A percentile compares a stretch with the other conserved stretches of the same genome.
These are phyloP conservation scores for Xerocomellus dryophilus DNA, from an alignment of 768 basidiomycete genomes.

Conservation along the genomic window DNA sequence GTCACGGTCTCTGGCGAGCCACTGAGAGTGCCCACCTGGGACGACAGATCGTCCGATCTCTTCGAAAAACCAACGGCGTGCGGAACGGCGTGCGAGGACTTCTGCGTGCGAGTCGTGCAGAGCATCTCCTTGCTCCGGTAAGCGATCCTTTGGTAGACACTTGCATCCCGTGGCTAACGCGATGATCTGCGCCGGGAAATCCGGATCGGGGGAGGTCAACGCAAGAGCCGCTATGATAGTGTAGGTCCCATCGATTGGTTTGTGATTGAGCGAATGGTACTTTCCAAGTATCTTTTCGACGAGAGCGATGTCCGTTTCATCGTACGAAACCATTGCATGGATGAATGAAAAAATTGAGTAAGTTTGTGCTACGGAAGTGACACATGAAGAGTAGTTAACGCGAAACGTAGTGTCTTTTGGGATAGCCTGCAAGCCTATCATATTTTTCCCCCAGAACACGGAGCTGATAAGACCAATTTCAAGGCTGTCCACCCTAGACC, in stretches of 20 bases:
- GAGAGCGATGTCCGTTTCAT: constrained; percentile 24
- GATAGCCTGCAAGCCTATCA: no score
- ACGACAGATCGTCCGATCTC: constrained; percentile 44
- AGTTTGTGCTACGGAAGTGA: no score
- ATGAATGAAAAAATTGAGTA: no score
- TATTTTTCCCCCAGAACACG: no score
- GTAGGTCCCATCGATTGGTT: constrained; percentile 54
- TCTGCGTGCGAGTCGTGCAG: constrained; percentile 93
- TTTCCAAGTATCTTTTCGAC: constrained; percentile 39
- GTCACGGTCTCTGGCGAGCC: constrained; percentile 41
- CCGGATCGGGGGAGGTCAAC: constrained; percentile 38
- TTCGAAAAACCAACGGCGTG: constrained; percentile 74
- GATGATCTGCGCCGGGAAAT: constrained; percentile 46
- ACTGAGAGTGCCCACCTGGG: constrained; percentile 40
- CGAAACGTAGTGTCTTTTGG: no score
- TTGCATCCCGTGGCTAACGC: constrained; percentile 83
- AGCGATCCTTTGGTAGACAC: constrained; percentile 62
- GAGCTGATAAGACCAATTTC: no score
- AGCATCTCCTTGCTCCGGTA: constrained; percentile 70
- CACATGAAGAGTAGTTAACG: no score
- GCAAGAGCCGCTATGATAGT: constrained; percentile 60
- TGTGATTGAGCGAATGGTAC: constrained; percentile 47
- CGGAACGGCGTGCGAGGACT: constrained; percentile 79
- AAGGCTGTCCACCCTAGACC: constrained; percentile 8
- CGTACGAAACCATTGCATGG: constrained; percentile 12